A percentile compares a stretch with the other conserved stretches of the same genome.
phyloP scores from a whole-genome alignment of 352 stramenopile genomes.

The Phytophthora vignae region DNA sequence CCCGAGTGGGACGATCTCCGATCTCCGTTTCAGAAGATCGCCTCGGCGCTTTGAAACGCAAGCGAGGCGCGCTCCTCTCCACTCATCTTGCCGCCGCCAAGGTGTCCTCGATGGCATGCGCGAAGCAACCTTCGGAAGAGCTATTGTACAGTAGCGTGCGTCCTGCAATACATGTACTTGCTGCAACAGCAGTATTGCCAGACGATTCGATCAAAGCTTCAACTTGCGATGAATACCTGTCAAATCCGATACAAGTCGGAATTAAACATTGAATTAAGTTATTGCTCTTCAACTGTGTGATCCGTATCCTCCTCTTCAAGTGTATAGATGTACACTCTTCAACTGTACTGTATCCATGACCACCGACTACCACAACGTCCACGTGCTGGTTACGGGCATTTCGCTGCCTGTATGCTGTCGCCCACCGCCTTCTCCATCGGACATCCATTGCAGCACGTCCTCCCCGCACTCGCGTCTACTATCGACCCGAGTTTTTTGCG shows the following conservation, averaged over 20 bases:
- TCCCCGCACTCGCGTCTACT: slow-evolving; percentile 22
- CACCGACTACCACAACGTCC: slow-evolving; percentile 7
- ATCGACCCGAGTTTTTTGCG: slow-evolving; percentile 19
- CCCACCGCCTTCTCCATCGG: background rate
- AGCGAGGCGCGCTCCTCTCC: slow-evolving; percentile 3
- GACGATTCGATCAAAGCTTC: too few relatives aligned
- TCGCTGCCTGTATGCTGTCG: slow-evolving; percentile 32
- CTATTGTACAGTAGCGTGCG: too few relatives aligned
- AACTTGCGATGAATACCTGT: too few relatives aligned
- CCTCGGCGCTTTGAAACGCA: slow-evolving; percentile 21
- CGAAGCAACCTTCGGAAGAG: background rate
- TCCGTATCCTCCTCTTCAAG: background rate
- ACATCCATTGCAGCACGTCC: background rate
- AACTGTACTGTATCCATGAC: slow-evolving; percentile 10
- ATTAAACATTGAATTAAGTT: too few relatives aligned
- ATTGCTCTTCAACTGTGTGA: too few relatives aligned
- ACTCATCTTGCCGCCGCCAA: background rate
- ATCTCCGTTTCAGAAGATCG: slow-evolving; percentile 18
- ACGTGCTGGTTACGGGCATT: slow-evolving; percentile 34
- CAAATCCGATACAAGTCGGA: too few relatives aligned
- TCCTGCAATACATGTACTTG: too few relatives aligned
- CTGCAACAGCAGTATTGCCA: too few relatives aligned
- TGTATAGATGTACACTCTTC: background rate
- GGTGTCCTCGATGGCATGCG: background rate
- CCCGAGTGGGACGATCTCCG: slow-evolving; percentile 4